Evolutionary conservation across 495 filamentous ascomycete genomes (phyloP), one percentile per base, ranked within the genome.

Genomic region (Lasiosphaeria hispida): DNA sequence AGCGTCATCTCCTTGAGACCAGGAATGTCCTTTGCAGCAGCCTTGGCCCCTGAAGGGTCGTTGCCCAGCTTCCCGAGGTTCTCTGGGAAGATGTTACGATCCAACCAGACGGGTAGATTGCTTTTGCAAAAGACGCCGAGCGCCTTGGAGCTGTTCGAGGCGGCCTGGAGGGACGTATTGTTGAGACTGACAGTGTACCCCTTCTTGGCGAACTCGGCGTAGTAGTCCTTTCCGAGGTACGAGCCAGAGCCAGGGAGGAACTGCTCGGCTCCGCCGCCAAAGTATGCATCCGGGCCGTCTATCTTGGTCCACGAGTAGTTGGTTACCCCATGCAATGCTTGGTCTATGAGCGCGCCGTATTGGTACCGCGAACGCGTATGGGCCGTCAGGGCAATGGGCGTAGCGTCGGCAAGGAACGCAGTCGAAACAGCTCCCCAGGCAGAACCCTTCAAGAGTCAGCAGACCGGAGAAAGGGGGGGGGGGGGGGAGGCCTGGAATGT

Each of bases 1-100:
- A 89, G 74, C 0, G 87, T 90, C 87, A 90, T 91, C n/a, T 91
- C 85, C 67, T 87, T 88, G 14, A 89, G 79, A 4, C 87, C 87
- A 3, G 87, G 87, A 7, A 87, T 78, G 57, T 91, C 87, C 7
- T 77, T 76, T 2, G 87, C 87, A 33, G 83, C 67, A 11, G 69
- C 76, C 1, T 74, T 72, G 14, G 72, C 77, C 17, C 87, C 86
- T 5, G 81, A 77, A 0, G 87, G 86, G 59, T 82, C 75, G 63
- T 90, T 87, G 55, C 75, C 79, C 54, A 83, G 76, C 63, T 74
- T 77, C 40, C 68, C 63, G 0, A 88, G 72, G 70, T 89, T 87
- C 9, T 77, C 70, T 10, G 71, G 78, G 76, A 86, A 91, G 59
- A 91, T 79, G 62, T 88, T 88, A 51, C 87, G 80, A 71, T 89